These are phyloP conservation scores for Arabidopsis arenosa DNA, from an alignment of 345 rosid species.

Conservation along the genomic window DNA sequence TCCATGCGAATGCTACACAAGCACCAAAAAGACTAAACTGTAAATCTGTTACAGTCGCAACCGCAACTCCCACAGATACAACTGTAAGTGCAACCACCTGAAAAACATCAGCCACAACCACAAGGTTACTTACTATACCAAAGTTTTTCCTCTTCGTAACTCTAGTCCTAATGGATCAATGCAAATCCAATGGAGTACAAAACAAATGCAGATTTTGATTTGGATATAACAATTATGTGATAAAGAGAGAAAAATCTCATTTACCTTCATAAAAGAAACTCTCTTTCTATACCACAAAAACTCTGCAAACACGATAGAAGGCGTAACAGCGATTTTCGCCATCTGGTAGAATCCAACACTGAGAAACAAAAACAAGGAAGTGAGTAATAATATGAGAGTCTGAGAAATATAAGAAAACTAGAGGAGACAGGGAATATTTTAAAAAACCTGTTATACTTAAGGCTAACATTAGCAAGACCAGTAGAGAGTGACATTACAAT, in stretches of 20 bases:
- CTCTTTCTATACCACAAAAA: constrained; percentile 75
- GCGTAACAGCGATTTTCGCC: constrained; percentile 95
- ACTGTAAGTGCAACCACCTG: constrained; percentile 81
- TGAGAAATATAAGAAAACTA: background rate
- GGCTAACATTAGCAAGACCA: constrained; percentile 97
- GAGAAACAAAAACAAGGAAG: background rate
- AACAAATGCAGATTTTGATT: background rate
- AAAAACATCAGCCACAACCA: constrained; percentile 20
- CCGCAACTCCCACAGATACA: constrained; percentile 89
- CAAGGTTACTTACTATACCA: constrained; percentile 25
- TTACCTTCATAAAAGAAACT: constrained; percentile 81
- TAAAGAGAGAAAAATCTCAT: background rate
- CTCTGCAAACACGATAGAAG: constrained; percentile 90
- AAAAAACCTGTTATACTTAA: constrained; percentile 88
- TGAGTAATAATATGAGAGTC: background rate
- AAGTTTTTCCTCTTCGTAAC: constrained; percentile 1
- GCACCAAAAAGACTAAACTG: constrained; percentile 93
- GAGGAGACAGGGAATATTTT: background rate
- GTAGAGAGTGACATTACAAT: constrained; percentile 92
- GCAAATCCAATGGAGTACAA: background rate
- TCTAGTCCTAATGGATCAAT: constrained; percentile 3
- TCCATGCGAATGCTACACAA: constrained; percentile 90
- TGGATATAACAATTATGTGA: background rate
- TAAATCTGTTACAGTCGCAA: constrained; percentile 93
- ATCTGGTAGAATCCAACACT: constrained; percentile 98